Conservation (phyloP, 352 stramenopile species). For the Phytophthora aleatoria region DNA sequence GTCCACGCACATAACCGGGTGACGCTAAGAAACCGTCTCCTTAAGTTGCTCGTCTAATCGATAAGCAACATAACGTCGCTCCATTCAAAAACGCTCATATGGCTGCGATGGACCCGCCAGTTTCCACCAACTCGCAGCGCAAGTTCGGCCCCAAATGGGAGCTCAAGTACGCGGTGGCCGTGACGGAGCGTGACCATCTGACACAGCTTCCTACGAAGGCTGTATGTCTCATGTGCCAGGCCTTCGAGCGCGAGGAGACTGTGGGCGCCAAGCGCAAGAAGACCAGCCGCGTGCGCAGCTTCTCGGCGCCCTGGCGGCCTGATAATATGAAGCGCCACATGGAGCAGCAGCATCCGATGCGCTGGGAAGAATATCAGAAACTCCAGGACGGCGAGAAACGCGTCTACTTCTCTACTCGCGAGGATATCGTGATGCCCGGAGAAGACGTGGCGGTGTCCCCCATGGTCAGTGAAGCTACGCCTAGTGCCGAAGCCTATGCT, state of each 20-base stretch:
- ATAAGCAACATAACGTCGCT: constrained; percentile 2
- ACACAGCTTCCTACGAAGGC: constrained; percentile 25
- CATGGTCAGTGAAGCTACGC: constrained; percentile 19
- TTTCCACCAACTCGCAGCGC: constrained; percentile 17
- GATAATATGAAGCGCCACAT: constrained; percentile 47
- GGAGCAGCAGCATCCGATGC: constrained; percentile 33
- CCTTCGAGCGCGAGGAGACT: constrained; percentile 31
- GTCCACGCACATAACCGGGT: constrained; percentile 10
- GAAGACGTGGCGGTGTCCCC: constrained; percentile 10
- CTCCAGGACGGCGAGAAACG: constrained; percentile 28
- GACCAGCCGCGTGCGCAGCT: constrained; percentile 31
- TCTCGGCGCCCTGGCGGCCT: constrained; percentile 37
- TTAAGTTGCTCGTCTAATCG: constrained; percentile 2
- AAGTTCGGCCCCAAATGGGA: constrained; percentile 36
- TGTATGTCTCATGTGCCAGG: constrained; percentile 36
- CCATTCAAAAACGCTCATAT: background rate
- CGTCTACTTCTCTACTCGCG: constrained; percentile 20
- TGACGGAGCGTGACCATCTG: constrained; percentile 27
- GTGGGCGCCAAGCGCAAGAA: constrained; percentile 42
- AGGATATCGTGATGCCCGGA: constrained; percentile 3
- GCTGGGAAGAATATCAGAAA: constrained; percentile 35
- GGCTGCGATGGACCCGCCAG: background rate
- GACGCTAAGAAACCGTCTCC: background rate
- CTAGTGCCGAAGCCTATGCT: constrained; percentile 11
- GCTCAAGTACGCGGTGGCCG: constrained; percentile 33